These are phyloP conservation scores for Nothomitra cinnamomea DNA, from an alignment of 2,329 filamentous ascomycete genomes.

Conservation along the genomic window DNA sequence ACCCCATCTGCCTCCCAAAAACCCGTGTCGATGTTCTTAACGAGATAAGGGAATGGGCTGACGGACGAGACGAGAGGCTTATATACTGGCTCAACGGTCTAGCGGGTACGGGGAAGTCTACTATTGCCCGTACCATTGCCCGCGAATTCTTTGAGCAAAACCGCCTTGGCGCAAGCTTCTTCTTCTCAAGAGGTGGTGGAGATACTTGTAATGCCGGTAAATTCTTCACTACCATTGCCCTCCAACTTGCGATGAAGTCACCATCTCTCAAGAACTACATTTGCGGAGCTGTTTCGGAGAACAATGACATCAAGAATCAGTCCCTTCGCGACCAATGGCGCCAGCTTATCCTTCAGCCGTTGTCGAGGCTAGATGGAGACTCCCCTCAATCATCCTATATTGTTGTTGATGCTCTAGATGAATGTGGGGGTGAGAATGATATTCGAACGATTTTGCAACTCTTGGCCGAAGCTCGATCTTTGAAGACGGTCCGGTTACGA, in stretches of 20 bases:
- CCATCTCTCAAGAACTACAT: conserved; percentile 17
- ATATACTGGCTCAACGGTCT: conserved; percentile 24
- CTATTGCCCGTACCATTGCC: conserved; percentile 21
- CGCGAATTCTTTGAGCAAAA: conserved; percentile 10
- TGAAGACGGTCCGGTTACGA: conserved; percentile 10
- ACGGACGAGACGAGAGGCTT: conserved; percentile 10
- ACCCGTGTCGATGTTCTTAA: conserved; percentile 14
- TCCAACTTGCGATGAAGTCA: conserved; percentile 17
- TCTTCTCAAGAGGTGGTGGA: conserved; percentile 22
- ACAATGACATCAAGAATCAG: conserved; percentile 17
- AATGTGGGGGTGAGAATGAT: conserved; percentile 15
- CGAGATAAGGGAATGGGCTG: conserved; percentile 15
- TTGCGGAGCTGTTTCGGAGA: conserved; percentile 17
- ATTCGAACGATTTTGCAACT: conserved; percentile 13
- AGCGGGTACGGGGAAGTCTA: conserved; percentile 23
- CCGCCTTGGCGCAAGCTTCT: too few species aligned
- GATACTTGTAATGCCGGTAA: conserved; percentile 21
- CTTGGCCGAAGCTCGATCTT: conserved; percentile 9
- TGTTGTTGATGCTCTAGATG: conserved; percentile 18
- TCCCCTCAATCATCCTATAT: conserved; percentile 2
- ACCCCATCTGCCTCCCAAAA: conserved; percentile 11
- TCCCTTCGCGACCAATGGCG: conserved; percentile 24
- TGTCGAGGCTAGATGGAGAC: conserved; percentile 12
- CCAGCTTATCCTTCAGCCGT: conserved; percentile 22
- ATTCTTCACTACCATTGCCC: conserved; percentile 26